Evolutionary conservation across 2,329 filamentous ascomycete genomes (phyloP).

Genomic region (Cyphellophora europaea): DNA sequence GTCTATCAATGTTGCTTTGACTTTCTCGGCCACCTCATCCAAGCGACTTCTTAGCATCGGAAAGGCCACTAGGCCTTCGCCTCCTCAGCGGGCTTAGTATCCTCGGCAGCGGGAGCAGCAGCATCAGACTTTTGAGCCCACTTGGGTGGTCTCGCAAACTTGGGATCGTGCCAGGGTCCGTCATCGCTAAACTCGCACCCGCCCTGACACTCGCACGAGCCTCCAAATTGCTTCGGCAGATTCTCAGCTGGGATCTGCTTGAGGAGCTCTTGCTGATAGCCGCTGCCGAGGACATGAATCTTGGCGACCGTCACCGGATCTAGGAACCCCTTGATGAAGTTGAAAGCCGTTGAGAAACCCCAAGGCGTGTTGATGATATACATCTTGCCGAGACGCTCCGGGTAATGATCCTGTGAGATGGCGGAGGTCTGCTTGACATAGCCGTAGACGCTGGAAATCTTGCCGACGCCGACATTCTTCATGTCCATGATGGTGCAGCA

Average conservation of each 20-base stretch:
- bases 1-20: too few species aligned
- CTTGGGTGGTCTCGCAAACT: conserved; percentile 35
- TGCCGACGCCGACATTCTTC: conserved; percentile 81
- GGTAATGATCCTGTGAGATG: conserved; percentile 98
- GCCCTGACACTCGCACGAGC: conserved; percentile 68
- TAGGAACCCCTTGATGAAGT: conserved; percentile 82
- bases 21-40: too few species aligned
- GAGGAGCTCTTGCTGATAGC: conserved; percentile 77
- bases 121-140: conserved; percentile 27
- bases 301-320: conserved; percentile 95
- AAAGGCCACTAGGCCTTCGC: conserved; percentile 5
- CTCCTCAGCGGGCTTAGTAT: conserved; percentile 7
- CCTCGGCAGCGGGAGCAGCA: conserved; percentile 6
- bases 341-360: conserved; percentile 84
- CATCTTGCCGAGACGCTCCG: conserved; percentile 87
- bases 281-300: conserved; percentile 77
- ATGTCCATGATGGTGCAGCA: conserved; percentile 98
- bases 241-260: conserved; percentile 82
- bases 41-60: background rate
- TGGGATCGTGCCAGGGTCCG: conserved; percentile 64
- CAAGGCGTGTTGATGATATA: conserved; percentile 98
- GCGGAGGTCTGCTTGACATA: conserved; percentile 78
- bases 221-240: conserved; percentile 77
- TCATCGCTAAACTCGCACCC: conserved; percentile 81
- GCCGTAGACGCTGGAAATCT: conserved; percentile 72